A percentile compares a stretch with the other conserved stretches of the same genome.
These are phyloP conservation scores for Suillus alpinus DNA, from an alignment of 768 basidiomycete genomes.

Conservation along the genomic window DNA sequence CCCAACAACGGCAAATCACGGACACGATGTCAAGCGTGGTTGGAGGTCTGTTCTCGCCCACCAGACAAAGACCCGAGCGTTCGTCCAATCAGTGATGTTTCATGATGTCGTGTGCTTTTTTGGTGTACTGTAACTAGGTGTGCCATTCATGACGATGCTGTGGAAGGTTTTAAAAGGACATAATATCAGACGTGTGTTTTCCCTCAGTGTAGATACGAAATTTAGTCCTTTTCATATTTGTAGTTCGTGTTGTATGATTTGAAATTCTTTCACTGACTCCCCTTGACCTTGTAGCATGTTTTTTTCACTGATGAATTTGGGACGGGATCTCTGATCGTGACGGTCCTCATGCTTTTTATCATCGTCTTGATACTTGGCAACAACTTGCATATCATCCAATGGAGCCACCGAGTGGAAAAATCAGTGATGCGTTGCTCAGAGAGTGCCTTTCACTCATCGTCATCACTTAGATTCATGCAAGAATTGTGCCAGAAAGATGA, in stretches of 20 bases:
- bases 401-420: neutral
- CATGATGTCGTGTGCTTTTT: neutral
- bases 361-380: neutral
- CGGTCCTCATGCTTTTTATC: no score
- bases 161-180: neutral
- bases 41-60: constrained; percentile 65
- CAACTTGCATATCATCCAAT: neutral
- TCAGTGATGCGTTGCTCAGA: neutral
- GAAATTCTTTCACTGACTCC: neutral
- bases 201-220: neutral
- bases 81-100: constrained; percentile 9
- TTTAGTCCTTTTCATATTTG: neutral
- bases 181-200: neutral
- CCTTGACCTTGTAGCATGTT: neutral
- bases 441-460: neutral
- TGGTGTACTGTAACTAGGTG: neutral
- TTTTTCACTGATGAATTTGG: neutral
- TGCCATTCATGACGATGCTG: neutral
- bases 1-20: constrained; percentile 66
- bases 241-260: neutral
- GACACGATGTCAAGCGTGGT: constrained; percentile 81
- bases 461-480: neutral
- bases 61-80: constrained; percentile 27
- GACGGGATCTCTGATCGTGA: neutral
- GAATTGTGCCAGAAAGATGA: neutral